Evolutionary conservation across 2,329 filamentous ascomycete species (phyloP).

Genomic region (Fusarium staphyleae): DNA sequence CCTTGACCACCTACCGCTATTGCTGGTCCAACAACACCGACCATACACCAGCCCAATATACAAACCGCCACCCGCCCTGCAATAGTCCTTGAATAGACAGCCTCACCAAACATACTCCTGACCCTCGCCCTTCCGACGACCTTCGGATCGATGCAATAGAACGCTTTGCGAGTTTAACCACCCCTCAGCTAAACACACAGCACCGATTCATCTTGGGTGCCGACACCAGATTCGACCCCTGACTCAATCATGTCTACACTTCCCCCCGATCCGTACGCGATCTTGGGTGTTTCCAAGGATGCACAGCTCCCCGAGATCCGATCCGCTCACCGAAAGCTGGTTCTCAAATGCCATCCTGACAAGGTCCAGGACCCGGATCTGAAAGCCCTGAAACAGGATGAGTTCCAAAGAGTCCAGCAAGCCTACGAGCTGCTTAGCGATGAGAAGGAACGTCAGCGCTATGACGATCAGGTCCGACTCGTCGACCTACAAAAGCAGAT

Average conservation of each 20-base stretch:
- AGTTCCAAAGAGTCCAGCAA: constrained; percentile 91
- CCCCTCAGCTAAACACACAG: constrained; percentile 27
- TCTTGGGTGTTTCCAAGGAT: constrained; percentile 75
- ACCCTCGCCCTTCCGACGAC: constrained; percentile 36
- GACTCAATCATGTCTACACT: constrained; percentile 55
- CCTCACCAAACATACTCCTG: constrained; percentile 29
- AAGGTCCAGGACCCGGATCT: constrained; percentile 81
- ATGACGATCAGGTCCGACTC: constrained; percentile 78
- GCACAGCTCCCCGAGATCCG: constrained; percentile 77
- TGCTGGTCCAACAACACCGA: constrained; percentile 30
- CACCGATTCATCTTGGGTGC: constrained; percentile 18
- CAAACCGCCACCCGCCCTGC: constrained; percentile 32
- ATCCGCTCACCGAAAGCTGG: constrained; percentile 82
- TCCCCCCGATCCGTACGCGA: constrained; percentile 78
- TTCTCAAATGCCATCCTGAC: constrained; percentile 89
- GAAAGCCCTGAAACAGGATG: constrained; percentile 80
- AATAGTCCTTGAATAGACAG: constrained; percentile 31
- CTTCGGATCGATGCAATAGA: constrained; percentile 39
- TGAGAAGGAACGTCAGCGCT: constrained; percentile 73
- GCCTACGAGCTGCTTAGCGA: constrained; percentile 92
- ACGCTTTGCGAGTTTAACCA: constrained; percentile 17
- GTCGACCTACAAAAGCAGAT: constrained; percentile 68
- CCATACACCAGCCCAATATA: constrained; percentile 35
- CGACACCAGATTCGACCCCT: constrained; percentile 17
- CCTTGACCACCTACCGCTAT: constrained; percentile 36